Evolutionary conservation across 441 rosid genomes (phyloP).

Genomic region (Jatropha multifida): DNA sequence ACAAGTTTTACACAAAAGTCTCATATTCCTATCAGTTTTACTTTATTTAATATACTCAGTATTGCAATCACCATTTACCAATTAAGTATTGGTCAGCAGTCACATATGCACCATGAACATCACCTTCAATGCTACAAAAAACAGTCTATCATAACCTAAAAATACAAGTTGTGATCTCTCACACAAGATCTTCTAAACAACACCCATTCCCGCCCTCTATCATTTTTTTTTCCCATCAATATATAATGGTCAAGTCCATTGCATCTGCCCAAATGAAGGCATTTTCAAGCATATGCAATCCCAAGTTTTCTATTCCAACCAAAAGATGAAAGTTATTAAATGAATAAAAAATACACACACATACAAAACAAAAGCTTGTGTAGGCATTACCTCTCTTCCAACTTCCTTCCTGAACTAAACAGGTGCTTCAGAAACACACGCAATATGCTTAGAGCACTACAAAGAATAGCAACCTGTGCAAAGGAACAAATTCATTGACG

Average conservation of each 20-base stretch:
- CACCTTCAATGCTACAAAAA: background rate
- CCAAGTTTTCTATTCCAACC: background rate
- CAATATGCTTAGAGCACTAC: constrained; percentile 59
- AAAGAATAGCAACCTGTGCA: constrained; percentile 58
- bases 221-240: background rate
- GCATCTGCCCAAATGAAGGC: background rate
- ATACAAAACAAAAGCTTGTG: background rate
- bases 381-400: constrained; percentile 52
- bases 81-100: background rate
- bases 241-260: background rate
- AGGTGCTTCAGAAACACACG: constrained; percentile 66
- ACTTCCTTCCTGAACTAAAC: constrained; percentile 41
- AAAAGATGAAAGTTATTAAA: constrained; percentile 5
- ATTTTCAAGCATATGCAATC: background rate
- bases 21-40: background rate
- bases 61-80: background rate
- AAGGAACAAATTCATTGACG: constrained; percentile 3
- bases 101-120: background rate
- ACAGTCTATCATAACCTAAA: background rate
- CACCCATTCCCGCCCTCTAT: background rate
- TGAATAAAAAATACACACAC: background rate
- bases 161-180: background rate
- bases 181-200: background rate
- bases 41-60: background rate
- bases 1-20: background rate